These are phyloP conservation scores for Rhizopogon salebrosus DNA, from an alignment of 768 basidiomycete genomes.

Conservation along the genomic window DNA sequence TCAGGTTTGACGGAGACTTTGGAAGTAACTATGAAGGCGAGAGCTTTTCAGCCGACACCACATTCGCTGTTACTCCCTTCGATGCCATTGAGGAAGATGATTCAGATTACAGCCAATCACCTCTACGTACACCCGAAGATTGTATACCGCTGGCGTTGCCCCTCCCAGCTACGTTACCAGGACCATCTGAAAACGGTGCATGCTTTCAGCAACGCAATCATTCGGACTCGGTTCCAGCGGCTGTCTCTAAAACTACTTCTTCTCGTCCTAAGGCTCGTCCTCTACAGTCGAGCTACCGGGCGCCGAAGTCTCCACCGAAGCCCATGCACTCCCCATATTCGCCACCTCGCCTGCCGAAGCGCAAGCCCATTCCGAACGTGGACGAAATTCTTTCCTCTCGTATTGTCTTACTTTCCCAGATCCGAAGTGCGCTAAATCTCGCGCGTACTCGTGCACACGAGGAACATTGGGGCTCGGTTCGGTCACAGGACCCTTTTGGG, in stretches of 20 bases:
- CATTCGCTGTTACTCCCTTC: conserved; percentile 15
- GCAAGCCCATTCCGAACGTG: background rate
- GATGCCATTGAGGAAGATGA: conserved; percentile 24
- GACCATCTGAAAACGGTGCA: background rate
- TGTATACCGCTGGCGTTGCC: conserved; percentile 12
- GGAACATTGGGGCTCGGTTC: conserved; percentile 35
- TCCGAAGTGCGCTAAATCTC: conserved; percentile 36
- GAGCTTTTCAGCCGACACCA: conserved; percentile 9
- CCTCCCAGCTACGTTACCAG: background rate
- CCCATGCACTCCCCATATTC: background rate
- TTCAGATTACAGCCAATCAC: conserved; percentile 22
- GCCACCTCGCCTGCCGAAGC: conserved; percentile 6
- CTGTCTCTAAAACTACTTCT: conserved; percentile 18
- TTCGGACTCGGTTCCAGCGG: background rate
- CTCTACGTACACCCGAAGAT: conserved; percentile 23
- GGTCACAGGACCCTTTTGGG: conserved; percentile 5
- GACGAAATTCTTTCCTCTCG: conserved; percentile 14
- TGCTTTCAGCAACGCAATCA: background rate
- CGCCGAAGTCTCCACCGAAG: background rate
- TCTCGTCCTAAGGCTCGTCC: conserved; percentile 22
- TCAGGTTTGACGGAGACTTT: conserved; percentile 8
- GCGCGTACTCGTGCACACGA: conserved; percentile 38
- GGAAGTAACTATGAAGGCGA: conserved; percentile 4
- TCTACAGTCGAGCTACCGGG: conserved; percentile 1
- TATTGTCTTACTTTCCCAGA: conserved; percentile 26